These are phyloP conservation scores for Pyrenochaeta sp. DNA, from an alignment of 2,329 filamentous ascomycete species.

Conservation along the genomic window DNA sequence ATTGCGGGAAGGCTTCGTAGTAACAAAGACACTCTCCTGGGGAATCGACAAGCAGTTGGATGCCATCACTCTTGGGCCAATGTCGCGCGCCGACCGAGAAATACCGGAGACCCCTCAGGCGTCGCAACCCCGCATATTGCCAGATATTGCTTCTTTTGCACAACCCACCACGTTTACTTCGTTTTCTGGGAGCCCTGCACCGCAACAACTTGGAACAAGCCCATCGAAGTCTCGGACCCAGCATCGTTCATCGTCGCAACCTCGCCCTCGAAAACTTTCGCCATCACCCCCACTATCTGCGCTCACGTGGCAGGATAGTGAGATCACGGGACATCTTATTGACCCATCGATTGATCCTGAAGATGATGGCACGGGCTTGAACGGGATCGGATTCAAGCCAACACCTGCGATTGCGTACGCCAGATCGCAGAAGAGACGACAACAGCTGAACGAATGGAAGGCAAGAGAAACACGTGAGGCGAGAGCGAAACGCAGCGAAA, in stretches of 20 bases:
- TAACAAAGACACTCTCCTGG: constrained; percentile 3
- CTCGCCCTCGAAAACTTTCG: constrained; percentile 32
- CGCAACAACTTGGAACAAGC: constrained; percentile 10
- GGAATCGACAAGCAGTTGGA: constrained; percentile 10
- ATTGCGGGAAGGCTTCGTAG: constrained; percentile 16
- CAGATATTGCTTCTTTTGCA: constrained; percentile 38
- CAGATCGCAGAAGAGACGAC: constrained; percentile 62
- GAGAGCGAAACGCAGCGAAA: constrained; percentile 63
- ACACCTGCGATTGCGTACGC: constrained; percentile 66
- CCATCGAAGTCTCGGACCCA: constrained; percentile 9
- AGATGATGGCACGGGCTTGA: constrained; percentile 69
- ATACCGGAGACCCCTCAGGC: constrained; percentile 43
- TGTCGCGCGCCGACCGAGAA: constrained; percentile 17
- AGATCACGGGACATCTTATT: constrained; percentile 67
- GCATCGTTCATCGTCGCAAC: constrained; percentile 19
- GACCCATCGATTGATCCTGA: constrained; percentile 60
- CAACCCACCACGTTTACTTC: constrained; percentile 38
- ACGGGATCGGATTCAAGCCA: constrained; percentile 69
- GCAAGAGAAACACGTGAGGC: constrained; percentile 66
- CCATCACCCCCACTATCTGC: constrained; percentile 42
- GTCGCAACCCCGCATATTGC: constrained; percentile 42
- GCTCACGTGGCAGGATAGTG: constrained; percentile 65
- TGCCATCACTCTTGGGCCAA: constrained; percentile 5
- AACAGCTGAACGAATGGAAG: constrained; percentile 67
- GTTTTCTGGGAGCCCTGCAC: constrained; percentile 11